Conservation (phyloP, 768 basidiomycete species). For the Mycena rebaudengoi region DNA sequence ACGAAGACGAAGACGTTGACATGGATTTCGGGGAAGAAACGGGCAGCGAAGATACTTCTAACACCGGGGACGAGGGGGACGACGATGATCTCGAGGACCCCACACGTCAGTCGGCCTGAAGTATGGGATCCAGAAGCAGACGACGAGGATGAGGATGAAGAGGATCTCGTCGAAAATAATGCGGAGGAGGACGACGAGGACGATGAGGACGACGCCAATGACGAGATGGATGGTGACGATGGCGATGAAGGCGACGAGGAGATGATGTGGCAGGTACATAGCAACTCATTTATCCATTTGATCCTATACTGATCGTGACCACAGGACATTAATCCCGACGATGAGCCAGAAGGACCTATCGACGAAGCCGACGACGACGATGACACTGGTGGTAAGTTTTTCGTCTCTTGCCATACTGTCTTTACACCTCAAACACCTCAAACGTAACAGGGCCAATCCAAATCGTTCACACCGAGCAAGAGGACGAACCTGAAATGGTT, state of each 20-base stretch:
- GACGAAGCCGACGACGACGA: slow-evolving; percentile 71
- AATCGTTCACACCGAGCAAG: slow-evolving; percentile 69
- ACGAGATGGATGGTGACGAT: slow-evolving; percentile 37
- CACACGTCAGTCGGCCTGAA: slow-evolving; percentile 63
- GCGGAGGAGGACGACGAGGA: slow-evolving; percentile 51
- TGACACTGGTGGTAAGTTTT: slow-evolving; percentile 60
- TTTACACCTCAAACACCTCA: too few species aligned
- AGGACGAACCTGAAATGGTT: slow-evolving; percentile 64
- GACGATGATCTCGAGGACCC: slow-evolving; percentile 71
- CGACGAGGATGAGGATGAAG: slow-evolving; percentile 65
- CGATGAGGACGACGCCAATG: slow-evolving; percentile 61
- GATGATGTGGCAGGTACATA: slow-evolving; percentile 66
- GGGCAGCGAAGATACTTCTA: slow-evolving; percentile 83
- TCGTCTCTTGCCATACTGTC: slow-evolving; percentile 1
- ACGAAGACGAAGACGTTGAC: slow-evolving; percentile 84
- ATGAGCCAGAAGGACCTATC: slow-evolving; percentile 52
- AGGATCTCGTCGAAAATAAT: slow-evolving; percentile 57
- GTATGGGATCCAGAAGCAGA: slow-evolving; percentile 77
- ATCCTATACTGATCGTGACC: slow-evolving; percentile 3
- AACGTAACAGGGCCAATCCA: slow-evolving; percentile 54
- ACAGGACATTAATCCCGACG: slow-evolving; percentile 64
- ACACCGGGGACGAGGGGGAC: slow-evolving; percentile 73
- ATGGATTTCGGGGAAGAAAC: slow-evolving; percentile 89
- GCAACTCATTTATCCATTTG: background rate
- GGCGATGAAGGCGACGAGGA: slow-evolving; percentile 58